Evolutionary conservation across 1,284 basidiomycete genomes (phyloP), one percentile per base, ranked within the genome.

Genomic region (Leucocoprinus gongylophorus): DNA sequence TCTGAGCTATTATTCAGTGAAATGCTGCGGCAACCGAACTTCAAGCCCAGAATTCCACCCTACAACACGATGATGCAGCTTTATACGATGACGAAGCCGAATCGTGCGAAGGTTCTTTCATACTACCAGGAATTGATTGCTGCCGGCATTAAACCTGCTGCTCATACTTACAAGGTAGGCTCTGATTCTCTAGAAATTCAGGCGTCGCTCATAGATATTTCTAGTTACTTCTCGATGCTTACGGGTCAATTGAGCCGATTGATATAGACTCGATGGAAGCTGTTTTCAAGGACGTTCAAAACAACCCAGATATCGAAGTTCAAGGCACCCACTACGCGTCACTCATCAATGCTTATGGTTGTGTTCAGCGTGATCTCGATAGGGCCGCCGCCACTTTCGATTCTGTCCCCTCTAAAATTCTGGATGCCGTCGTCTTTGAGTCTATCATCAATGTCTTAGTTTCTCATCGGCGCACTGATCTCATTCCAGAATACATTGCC

Each of bases 21-120:
- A 70, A 99, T 99, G 95, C 67, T 75, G 7, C 58, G 67, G 38
- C 78, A 85, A 58, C 75, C 70, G 26, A 83, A 84, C 59, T 98
- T 94, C 76, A 86, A 78, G 69, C 85, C 95, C 7, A 79, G 94
- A 6, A 85, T 97, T 1, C 95, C 97, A 20, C 95, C 95, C 5
- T 92, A 83, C 75, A 99, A 97, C 71, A 97, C 91, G 35, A 97
- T 99, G 95, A 97, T 99, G 80, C 97, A 99, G 69, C 80, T 95
- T 64, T 97, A 92, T 71, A 87, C 90, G 45, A 84, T 88, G 56
- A 95, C 88, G 21, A 88, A 89, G 62, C 94, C 93, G 1, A 85
- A 93, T 60, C 83, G 94, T 47, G 79, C 80, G 29, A 78, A 81
- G 40, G 87, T 88, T 13, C 67, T 97, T 35, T 72, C 80, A 59